A percentile compares a stretch with the other conserved stretches of the same genome.
These are phyloP conservation scores for Picea mariana DNA, from an alignment of 83 land plant genomes.

Conservation along the genomic window DNA sequence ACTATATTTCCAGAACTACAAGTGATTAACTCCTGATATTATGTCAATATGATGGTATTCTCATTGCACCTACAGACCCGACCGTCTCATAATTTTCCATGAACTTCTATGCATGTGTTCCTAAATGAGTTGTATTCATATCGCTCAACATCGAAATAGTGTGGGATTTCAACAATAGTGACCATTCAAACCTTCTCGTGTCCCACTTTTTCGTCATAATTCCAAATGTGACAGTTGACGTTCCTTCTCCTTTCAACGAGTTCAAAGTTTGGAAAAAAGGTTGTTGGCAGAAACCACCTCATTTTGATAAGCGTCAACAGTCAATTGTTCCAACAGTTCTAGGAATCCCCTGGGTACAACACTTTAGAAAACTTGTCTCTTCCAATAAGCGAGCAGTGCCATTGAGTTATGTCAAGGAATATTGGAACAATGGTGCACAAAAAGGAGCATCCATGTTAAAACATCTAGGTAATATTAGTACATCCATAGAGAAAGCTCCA, in stretches of 20 bases:
- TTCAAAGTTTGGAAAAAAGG: constrained; percentile 47
- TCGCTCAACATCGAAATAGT: too few species aligned
- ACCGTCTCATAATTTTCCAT: too few species aligned
- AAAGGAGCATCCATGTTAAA: not conserved
- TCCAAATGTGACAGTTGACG: too few species aligned
- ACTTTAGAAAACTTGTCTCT: constrained; percentile 1
- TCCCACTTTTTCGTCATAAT: too few species aligned
- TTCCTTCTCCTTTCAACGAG: constrained; percentile 4
- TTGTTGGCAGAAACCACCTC: constrained; percentile 30
- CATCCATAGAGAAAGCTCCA: not conserved
- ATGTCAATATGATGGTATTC: too few species aligned
- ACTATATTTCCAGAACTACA: too few species aligned
- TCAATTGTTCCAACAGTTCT: not conserved
- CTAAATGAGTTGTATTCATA: too few species aligned
- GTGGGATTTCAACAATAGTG: too few species aligned
- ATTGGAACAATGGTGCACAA: not conserved
- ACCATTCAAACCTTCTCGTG: too few species aligned
- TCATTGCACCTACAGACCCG: too few species aligned
- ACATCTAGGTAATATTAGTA: not conserved
- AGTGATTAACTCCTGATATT: too few species aligned
- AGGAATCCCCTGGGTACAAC: constrained; percentile 18
- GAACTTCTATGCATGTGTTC: too few species aligned
- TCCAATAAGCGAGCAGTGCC: not conserved
- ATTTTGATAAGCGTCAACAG: not conserved
- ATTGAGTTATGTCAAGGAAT: not conserved